A percentile compares a stretch with the other conserved stretches of the same genome.
Conservation (phyloP, 768 basidiomycete genomes). For the Strobilomyces echinocephalus region DNA sequence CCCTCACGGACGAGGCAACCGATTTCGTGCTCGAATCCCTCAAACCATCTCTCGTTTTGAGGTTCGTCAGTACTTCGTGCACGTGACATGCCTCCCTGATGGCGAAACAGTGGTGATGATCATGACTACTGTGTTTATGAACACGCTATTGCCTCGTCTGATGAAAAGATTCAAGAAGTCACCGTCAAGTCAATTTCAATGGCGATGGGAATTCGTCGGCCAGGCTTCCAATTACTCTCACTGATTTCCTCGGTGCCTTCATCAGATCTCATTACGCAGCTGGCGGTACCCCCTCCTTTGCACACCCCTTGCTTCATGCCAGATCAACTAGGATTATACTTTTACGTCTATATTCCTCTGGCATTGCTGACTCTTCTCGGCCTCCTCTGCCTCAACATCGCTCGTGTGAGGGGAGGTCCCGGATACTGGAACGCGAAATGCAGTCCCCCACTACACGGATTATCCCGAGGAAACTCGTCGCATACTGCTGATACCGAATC, state of each 20-base stretch:
- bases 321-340: conserved; percentile 77
- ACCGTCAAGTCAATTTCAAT: conserved; percentile 89
- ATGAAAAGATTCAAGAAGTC: conserved; percentile 55
- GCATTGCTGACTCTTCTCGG: conserved; percentile 52
- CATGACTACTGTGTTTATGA: conserved; percentile 90
- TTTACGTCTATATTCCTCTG: conserved; percentile 66
- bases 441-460: conserved; percentile 11
- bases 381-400: conserved; percentile 32
- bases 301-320: conserved; percentile 77
- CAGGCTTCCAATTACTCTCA: conserved; percentile 89
- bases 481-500: conserved; percentile 5
- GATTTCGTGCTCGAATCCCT: conserved; percentile 61
- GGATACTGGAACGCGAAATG: conserved; percentile 8
- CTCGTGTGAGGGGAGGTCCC: conserved; percentile 8
- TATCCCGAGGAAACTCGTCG: conserved; percentile 4
- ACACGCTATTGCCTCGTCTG: conserved; percentile 34
- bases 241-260: conserved; percentile 42
- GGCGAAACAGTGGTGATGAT: conserved; percentile 71
- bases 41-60: conserved; percentile 68
- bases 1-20: conserved; percentile 63
- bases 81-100: conserved; percentile 2
- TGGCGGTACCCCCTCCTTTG: conserved; percentile 30
- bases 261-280: conserved; percentile 30
- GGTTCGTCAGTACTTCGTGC: conserved; percentile 39
- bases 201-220: conserved; percentile 77